Conservation (phyloP, 495 filamentous ascomycete genomes). For the Symbiotaphrina buchneri region DNA sequence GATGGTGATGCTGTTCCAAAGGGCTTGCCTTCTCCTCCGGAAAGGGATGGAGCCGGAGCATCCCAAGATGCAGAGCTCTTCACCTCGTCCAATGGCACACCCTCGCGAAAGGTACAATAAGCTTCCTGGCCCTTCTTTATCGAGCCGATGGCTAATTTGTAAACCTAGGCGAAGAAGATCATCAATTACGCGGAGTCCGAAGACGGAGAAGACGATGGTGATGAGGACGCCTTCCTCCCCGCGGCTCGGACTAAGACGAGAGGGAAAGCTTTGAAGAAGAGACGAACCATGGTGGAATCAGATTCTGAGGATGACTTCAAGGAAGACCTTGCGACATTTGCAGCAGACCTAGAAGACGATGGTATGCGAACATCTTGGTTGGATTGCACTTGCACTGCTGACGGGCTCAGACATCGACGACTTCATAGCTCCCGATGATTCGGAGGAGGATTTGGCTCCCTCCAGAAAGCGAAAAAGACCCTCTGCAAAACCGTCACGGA, state of each 20-base stretch:
- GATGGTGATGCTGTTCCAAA: slow-evolving; percentile 21
- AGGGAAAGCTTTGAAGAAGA: not conserved
- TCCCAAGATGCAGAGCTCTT: slow-evolving; percentile 11
- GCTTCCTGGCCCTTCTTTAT: not conserved
- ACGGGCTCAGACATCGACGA: slow-evolving; percentile 49
- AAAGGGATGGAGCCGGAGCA: slow-evolving; percentile 5
- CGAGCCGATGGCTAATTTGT: not conserved
- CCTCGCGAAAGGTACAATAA: slow-evolving; percentile 30
- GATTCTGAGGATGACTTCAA: slow-evolving; percentile 3
- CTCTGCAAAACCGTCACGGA: slow-evolving; percentile 19
- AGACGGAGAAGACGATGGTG: slow-evolving; percentile 36
- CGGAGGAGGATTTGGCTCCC: slow-evolving; percentile 43
- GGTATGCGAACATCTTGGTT: slow-evolving; percentile 8
- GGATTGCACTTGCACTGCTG: not conserved
- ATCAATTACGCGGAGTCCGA: slow-evolving; percentile 47
- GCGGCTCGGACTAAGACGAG: not conserved
- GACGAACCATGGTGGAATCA: not conserved
- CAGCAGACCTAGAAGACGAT: slow-evolving; percentile 18
- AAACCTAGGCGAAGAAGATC: slow-evolving; percentile 20
- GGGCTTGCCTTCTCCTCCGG: slow-evolving; percentile 14
- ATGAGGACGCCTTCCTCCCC: slow-evolving; percentile 23
- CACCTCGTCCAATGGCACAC: too few relatives aligned
- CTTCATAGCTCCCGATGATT: slow-evolving; percentile 64
- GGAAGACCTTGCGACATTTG: too few relatives aligned
- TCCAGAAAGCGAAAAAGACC: slow-evolving; percentile 55